Base-by-base conservation (phyloP, 192 early-diverging fungal species). In the Coemansia sp. region DNA sequence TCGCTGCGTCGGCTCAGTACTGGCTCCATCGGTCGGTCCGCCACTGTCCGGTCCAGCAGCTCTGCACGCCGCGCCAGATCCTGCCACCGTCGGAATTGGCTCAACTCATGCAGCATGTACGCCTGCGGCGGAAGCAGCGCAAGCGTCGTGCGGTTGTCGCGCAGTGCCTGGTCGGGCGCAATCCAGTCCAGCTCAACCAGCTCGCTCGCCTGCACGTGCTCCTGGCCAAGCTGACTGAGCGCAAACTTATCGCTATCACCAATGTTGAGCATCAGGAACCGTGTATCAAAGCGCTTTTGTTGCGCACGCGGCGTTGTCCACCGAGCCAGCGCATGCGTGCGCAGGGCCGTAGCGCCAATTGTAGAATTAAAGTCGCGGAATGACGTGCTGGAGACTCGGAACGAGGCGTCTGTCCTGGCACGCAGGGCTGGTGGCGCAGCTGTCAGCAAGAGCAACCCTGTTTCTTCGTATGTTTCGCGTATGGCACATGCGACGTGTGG, bases 401-500 rank as follows among this genome's bases (percentile, higher is more conserved):
- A 35, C 32, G 32, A 35, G 32, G 32, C 32, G 8, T 10, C 32
- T 10, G 32, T 7, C 8, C 8, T 35, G 32, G 32, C 32, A 35
- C 32, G 32, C 32, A 35, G 32, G 8, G 32, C 32, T 35, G 32
- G 32, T 35, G 32, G 32, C 32, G 7, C 32, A 35, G 32, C 32
- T 35, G 78, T 62, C n/a, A 78, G 65, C 9, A 94, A 68, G 16
- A 87, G 62, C 20, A 93, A 63, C 1, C 91, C 91, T 16, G 86
- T 85, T 64, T 95, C 93, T 69, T 95, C 93, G 65, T 86, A 89
- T 1, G 93, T 91, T 69, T 94, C 89, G 43, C 91, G 85, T 18
- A 90, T 73, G 1, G 91, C 91, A 57, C 88, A 90, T 14, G 86
- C 73, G 26, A 75, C 80, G 57, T 74, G 79, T 22, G 80, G 29